These are phyloP conservation scores for Trichomonas tenax DNA, from an alignment of 208 protist species.

Conservation along the genomic window DNA sequence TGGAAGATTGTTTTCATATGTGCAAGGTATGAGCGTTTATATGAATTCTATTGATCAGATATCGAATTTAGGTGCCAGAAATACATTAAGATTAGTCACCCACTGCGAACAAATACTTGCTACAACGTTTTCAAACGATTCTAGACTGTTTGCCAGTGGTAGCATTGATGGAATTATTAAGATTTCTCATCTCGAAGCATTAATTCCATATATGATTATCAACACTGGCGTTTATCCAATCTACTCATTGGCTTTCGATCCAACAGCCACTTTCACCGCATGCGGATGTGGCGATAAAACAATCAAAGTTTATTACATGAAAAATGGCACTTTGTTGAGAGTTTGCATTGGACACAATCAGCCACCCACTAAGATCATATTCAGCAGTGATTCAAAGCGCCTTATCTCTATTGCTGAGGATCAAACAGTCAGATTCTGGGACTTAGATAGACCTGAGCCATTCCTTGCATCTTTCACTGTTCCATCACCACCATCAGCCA, in stretches of 20 bases:
- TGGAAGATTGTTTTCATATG: background rate
- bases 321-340: background rate
- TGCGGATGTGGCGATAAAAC: background rate
- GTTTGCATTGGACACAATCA: background rate
- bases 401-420: background rate
- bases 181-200: background rate
- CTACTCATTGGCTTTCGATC: background rate
- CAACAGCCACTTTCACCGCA: background rate
- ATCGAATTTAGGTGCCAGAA: background rate
- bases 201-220: background rate
- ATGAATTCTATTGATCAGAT: background rate
- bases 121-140: background rate
- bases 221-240: background rate
- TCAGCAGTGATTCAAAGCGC: background rate
- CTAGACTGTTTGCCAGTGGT: background rate
- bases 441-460: background rate
- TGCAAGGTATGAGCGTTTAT: background rate
- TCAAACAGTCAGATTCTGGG: background rate
- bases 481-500: background rate
- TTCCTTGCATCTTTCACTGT: background rate
- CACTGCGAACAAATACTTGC: background rate
- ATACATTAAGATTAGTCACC: background rate
- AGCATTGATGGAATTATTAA: background rate
- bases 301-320: background rate
- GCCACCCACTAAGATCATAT: background rate